Percentiles rank a stretch among this genome's conserved stretches.
Evolutionary conservation across 2,329 filamentous ascomycete species (phyloP).

Genomic region (Trichophyton mentagrophytes): DNA sequence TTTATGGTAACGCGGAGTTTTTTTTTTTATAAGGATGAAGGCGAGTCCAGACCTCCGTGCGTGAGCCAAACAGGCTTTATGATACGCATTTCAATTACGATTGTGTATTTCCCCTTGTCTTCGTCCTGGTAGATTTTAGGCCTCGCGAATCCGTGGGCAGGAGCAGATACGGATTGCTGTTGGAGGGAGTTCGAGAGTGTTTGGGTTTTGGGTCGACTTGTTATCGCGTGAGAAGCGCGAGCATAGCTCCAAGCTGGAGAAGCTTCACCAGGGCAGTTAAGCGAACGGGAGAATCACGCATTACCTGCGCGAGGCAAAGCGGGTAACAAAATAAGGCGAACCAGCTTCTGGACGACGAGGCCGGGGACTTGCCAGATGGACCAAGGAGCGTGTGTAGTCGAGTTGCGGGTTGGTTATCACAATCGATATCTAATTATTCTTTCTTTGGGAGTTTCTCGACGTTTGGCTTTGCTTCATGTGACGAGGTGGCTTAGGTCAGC

Average conservation of each 20-base stretch:
- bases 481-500: not conserved
- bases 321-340: not conserved
- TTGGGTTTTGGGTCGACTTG: not conserved
- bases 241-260: not conserved
- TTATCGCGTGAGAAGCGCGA: constrained; percentile 3
- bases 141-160: not conserved
- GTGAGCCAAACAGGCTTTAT: constrained; percentile 94
- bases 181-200: not conserved
- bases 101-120: not conserved
- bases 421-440: no score
- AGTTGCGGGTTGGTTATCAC: not conserved
- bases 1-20: not conserved
- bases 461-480: not conserved
- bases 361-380: not conserved
- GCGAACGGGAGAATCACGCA: not conserved
- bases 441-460: not conserved
- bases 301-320: not conserved
- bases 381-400: not conserved
- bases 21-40: not conserved
- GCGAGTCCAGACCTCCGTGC: constrained; percentile 58
- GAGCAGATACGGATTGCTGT: not conserved
- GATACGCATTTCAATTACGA: constrained; percentile 52
- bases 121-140: not conserved
- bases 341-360: not conserved
- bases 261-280: constrained; percentile 1